Evolutionary conservation across 2,329 filamentous ascomycete species (phyloP), one percentile per base, ranked within the genome.

Genomic region (Kalmusia sp.): DNA sequence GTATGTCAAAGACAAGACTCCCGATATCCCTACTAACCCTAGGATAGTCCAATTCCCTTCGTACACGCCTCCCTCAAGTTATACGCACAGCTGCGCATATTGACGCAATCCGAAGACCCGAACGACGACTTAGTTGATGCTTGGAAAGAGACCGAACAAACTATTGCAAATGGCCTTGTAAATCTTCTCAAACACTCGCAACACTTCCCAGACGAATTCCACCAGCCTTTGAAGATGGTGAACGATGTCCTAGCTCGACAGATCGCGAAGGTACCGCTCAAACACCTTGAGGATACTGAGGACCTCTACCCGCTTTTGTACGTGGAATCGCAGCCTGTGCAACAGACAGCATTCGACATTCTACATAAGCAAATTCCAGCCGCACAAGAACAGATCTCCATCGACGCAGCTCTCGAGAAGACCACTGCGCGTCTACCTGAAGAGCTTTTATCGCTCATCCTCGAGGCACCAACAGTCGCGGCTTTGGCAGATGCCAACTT

Each of bases 81-180:
- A 0, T 85, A 88, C 54, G 80, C 80, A 14, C 79, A 80, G 0
- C 70, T 98, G 2, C 83, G 86, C 57, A 79, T 78, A 2, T 74
- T 93, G 0, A 75, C 77, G 1, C 67, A 67, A 17, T 67, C 67
- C 7, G 80, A 86, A 15, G 89, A 93, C 15, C 82, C 88, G 2
- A 97, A 96, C 58, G 93, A 98, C 58, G 93, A 98, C 69, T 81
- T 97, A 1, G 77, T 86, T 12, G 93, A 97, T 65, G 86, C 86
- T 0, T 83, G 93, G 67, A 82, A 83, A 47, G 83, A 87, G 11
- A 81, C 83, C 8, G 79, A 84, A n/a, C 73, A 81, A 15, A 71
- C 75, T 0, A 82, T 88, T 31, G 84, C 84, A 1, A 70, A 77
- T 3, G 84, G 82, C 0, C 68, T 95, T 3, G 74, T 93, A 14